phyloP scores from a whole-genome alignment of 192 early-diverging fungal genomes.

The Backusella tuberculispora region DNA sequence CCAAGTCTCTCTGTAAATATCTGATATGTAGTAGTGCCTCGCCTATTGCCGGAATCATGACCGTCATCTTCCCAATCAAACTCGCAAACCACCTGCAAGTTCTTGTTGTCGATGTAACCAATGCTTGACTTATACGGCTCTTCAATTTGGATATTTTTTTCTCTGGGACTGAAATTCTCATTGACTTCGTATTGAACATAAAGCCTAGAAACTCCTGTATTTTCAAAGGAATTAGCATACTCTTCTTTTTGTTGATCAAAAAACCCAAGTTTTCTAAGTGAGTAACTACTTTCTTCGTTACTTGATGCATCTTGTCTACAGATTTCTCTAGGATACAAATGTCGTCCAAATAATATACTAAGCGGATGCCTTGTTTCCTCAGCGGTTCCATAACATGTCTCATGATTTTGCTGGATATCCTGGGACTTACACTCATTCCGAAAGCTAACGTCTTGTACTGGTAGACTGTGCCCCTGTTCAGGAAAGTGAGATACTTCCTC shows the following conservation, averaged over 20 bases:
- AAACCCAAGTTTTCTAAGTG: not conserved
- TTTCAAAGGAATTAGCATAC: not conserved
- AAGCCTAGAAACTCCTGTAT: slow-evolving; percentile 5
- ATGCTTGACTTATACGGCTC: not conserved
- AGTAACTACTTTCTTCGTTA: not conserved
- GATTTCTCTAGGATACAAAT: slow-evolving; percentile 2
- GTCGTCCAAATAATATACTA: slow-evolving; percentile 23
- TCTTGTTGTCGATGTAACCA: not conserved
- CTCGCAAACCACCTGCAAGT: not conserved
- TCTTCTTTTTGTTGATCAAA: not conserved
- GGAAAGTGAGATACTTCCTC: not conserved
- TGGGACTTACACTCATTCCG: slow-evolving; percentile 12
- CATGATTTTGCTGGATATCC: slow-evolving; percentile 16
- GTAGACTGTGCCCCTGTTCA: not conserved
- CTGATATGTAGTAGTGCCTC: slow-evolving; percentile 11
- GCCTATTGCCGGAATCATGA: not conserved
- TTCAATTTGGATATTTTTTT: not conserved
- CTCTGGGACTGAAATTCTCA: not conserved
- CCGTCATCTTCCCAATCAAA: not conserved
- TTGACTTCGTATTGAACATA: not conserved
- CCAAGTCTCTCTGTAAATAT: slow-evolving; percentile 13
- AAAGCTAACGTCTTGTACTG: slow-evolving; percentile 7
- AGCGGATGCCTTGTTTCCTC: not conserved
- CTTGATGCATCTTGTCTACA: not conserved
- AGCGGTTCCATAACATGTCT: slow-evolving; percentile 11